Evolutionary conservation across 257 asterid species (phyloP).

Genomic region (Solanum megistacrolobum): DNA sequence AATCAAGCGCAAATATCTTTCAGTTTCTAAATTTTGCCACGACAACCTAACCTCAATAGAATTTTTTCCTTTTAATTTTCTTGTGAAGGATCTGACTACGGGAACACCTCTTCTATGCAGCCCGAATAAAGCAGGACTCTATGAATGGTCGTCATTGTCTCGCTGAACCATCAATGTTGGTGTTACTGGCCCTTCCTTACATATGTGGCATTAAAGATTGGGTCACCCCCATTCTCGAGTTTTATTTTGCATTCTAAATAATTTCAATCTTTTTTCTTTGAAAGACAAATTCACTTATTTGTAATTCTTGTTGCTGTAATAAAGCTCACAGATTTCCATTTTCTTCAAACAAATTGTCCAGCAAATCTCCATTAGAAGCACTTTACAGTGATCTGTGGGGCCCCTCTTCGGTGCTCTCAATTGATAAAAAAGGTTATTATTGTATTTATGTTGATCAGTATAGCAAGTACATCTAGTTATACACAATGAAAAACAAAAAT

Average conservation of each 20-base stretch:
- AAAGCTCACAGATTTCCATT: not conserved
- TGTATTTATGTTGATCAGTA: not conserved
- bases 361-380: not conserved
- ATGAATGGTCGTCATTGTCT: not conserved
- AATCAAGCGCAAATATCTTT: not conserved
- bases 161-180: not conserved
- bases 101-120: not conserved
- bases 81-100: not conserved
- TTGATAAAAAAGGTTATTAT: not conserved
- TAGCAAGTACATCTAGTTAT: not conserved
- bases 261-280: not conserved
- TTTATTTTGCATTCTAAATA: not conserved
- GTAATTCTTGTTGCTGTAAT: not conserved
- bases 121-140: not conserved
- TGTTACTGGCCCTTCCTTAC: not conserved
- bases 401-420: not conserved
- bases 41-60: not conserved
- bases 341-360: not conserved
- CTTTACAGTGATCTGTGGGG: not conserved
- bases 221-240: not conserved
- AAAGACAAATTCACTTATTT: not conserved
- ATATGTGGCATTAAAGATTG: not conserved
- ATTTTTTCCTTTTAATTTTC: not conserved
- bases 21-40: not conserved
- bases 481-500: not conserved